Evolutionary conservation across 176 grass and related monocot species (phyloP).

Genomic region (Olyra latifolia): DNA sequence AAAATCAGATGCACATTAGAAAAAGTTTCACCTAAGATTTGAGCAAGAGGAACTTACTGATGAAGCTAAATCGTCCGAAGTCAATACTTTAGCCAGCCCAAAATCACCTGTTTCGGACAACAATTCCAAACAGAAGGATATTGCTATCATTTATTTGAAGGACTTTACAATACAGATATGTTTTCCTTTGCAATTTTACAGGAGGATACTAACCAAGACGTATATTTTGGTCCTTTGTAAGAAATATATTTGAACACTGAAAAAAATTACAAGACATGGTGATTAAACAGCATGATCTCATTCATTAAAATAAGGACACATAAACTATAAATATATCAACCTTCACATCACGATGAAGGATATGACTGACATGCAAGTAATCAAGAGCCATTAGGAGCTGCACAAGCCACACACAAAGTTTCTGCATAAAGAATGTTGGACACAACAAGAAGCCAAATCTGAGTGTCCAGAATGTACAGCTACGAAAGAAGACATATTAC

Average conservation of each 20-base stretch:
- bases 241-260: slow-evolving; percentile 99
- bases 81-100: slow-evolving; percentile 91
- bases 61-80: slow-evolving; percentile 87
- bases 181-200: background rate
- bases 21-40: background rate
- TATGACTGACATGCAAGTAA: slow-evolving; percentile 87
- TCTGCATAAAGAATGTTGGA: slow-evolving; percentile 50
- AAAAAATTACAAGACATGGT: slow-evolving; percentile 11
- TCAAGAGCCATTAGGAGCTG: slow-evolving; percentile 94
- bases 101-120: slow-evolving; percentile 72
- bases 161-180: background rate
- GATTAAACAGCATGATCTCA: slow-evolving; percentile 25
- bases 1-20: slow-evolving; percentile 15
- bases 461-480: slow-evolving; percentile 4
- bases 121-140: slow-evolving; percentile 27
- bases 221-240: slow-evolving; percentile 83
- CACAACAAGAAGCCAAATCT: background rate
- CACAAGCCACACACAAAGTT: slow-evolving; percentile 79
- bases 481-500: background rate
- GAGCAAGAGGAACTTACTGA: slow-evolving; percentile 64
- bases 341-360: slow-evolving; percentile 97
- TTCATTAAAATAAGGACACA: slow-evolving; percentile 9
- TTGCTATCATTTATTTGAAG: slow-evolving; percentile 4
- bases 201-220: slow-evolving; percentile 65
- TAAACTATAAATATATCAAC: slow-evolving; percentile 34